Conservation (phyloP, 352 stramenopile species). For the Pythium coloratum region DNA sequence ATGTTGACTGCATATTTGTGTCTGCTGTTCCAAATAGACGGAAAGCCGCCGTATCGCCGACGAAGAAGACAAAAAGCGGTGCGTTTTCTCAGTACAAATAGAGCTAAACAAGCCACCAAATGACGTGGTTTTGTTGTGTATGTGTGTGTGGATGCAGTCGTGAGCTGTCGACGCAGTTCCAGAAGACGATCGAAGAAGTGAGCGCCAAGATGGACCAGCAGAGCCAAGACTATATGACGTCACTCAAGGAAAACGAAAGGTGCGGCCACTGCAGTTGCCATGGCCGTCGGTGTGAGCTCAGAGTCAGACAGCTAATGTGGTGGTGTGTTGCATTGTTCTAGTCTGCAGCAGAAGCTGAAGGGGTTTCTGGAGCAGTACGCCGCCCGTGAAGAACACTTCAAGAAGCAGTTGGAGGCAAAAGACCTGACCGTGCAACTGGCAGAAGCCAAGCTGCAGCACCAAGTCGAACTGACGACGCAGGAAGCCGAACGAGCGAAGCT, state of each 20-base stretch:
- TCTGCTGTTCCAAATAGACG: constrained; percentile 18
- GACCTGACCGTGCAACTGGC: constrained; percentile 77
- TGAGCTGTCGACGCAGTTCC: constrained; percentile 75
- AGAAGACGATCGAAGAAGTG: constrained; percentile 88
- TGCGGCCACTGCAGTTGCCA: constrained; percentile 22
- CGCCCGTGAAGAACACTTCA: constrained; percentile 79
- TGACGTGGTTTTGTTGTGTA: neutral
- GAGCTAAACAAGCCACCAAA: too few relatives aligned
- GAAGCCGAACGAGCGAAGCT: constrained; percentile 70
- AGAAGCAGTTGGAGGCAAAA: constrained; percentile 82
- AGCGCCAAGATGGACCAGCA: constrained; percentile 89
- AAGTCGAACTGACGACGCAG: constrained; percentile 68
- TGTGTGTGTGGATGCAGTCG: constrained; percentile 33
- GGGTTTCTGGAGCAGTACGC: constrained; percentile 81
- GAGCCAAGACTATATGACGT: constrained; percentile 79
- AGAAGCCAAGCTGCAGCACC: constrained; percentile 80
- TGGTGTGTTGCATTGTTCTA: neutral
- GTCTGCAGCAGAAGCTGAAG: constrained; percentile 84
- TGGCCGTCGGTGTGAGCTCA: too few relatives aligned
- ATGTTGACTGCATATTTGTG: neutral
- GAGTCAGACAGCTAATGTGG: neutral
- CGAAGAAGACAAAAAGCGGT: constrained; percentile 83
- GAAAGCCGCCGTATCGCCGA: constrained; percentile 84
- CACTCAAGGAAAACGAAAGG: constrained; percentile 85
- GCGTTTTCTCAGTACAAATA: neutral